Base-by-base conservation (phyloP, 2,329 filamentous ascomycete genomes). In the Tolypocladium ovalisporum region DNA sequence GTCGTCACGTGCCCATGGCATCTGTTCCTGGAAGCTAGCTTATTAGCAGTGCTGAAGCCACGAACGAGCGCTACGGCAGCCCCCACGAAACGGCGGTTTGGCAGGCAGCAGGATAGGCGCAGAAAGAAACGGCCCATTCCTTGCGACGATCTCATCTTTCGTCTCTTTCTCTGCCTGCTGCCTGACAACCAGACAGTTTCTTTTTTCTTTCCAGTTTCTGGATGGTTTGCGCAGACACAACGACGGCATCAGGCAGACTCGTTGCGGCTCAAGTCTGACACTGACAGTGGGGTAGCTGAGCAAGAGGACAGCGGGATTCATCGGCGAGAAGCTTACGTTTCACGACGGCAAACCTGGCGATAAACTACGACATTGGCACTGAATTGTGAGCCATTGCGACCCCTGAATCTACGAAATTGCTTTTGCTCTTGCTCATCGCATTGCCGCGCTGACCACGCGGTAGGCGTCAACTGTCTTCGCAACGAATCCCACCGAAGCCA, bases 51-150 rank as follows among this genome's bases (percentile, higher is more conserved):
- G 44, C 10, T 24, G 44, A 34, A 51, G 3, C 47, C 47, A 51
- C 27, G 17, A 19, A 49, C 44, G 27, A 49, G 17, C 24, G 19
- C 19, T 9, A 8, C 39, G 39, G 19, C n/a, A 32, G 17, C 15
- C n/a, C 34, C 51, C 32, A 37, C 10, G 32, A 54, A 37, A 32
- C 37, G 32, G 34, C 36, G 9, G 27, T 22, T 37, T 29, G 37
- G 57, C 53, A 58, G 57, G 57, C 57, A 58, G 57, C 57, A 58
- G 56, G 24, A 56, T 58, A 47, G 27, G 24, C 19, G 7, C 7
- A 17, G 19, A 35, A 44, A 29, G 2, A 32, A 32, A 35, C 9
- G 47, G 17, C 4, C 29, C 10, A 5, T 13, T 12, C 12, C 29
- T 13, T 10, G 47, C 29, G 19, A 22, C 29, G 7, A 52, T 34